Evolutionary conservation across 495 filamentous ascomycete species (phyloP).

Genomic region (Daldinia decipiens): DNA sequence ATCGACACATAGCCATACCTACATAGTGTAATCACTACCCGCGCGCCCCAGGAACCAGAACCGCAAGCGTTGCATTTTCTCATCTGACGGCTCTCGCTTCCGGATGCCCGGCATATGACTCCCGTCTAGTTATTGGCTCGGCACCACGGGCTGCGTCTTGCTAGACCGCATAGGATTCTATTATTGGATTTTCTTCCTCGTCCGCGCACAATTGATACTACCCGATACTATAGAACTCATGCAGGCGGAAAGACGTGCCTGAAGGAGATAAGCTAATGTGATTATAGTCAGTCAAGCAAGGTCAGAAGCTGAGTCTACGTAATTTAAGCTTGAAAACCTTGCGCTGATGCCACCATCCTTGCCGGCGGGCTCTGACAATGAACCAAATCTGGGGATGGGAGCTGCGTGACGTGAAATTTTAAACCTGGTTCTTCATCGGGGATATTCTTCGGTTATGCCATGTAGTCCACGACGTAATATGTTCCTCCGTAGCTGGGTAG

Average conservation of each 20-base stretch:
- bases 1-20: not conserved
- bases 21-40: no score
- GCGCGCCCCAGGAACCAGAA: constrained; percentile 27
- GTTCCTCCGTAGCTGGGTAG: not conserved
- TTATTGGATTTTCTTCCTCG: constrained; percentile 17
- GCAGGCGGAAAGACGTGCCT: constrained; percentile 18
- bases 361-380: constrained; percentile 8
- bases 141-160: constrained; percentile 20
- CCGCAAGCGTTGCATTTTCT: constrained; percentile 22
- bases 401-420: constrained; percentile 25
- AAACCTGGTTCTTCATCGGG: constrained; percentile 10
- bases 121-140: constrained; percentile 23
- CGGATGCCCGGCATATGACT: constrained; percentile 31
- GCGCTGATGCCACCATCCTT: constrained; percentile 20
- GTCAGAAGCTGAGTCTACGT: constrained; percentile 2
- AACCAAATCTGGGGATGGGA: constrained; percentile 22
- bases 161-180: constrained; percentile 11
- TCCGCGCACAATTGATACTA: constrained; percentile 8
- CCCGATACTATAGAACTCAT: constrained; percentile 7
- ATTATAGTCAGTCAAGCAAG: not conserved
- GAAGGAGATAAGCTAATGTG: constrained; percentile 22
- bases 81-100: constrained; percentile 34
- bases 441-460: constrained; percentile 3
- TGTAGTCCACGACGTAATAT: constrained; percentile 8
- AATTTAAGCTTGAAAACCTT: constrained; percentile 13